phyloP scores from a whole-genome alignment of 768 basidiomycete genomes.

The Lentinula sp. region DNA sequence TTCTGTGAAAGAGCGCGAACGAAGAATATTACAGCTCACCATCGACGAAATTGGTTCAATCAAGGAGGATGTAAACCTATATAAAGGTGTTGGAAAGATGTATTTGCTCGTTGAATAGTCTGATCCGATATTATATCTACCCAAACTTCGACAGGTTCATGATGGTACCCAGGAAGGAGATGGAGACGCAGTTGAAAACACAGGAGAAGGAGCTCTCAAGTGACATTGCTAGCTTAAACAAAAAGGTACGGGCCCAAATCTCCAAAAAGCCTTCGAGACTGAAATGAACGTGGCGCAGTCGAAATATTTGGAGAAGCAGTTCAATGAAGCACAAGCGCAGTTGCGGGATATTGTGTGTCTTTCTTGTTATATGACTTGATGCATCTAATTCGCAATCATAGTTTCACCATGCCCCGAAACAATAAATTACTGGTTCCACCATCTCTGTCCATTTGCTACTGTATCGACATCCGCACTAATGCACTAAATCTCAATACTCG shows the following conservation, averaged over 20 bases:
- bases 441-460: too few species aligned
- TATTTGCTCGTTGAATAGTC: constrained; percentile 19
- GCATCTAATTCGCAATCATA: constrained; percentile 14
- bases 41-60: constrained; percentile 74
- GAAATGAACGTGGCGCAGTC: constrained; percentile 35
- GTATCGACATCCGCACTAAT: too few species aligned
- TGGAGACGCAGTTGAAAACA: constrained; percentile 68
- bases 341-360: constrained; percentile 74
- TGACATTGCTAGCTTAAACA: constrained; percentile 74
- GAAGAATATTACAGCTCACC: constrained; percentile 84
- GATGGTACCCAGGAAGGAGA: constrained; percentile 71
- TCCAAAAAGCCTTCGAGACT: not conserved
- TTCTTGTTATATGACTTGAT: not conserved
- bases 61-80: constrained; percentile 71
- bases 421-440: constrained; percentile 8
- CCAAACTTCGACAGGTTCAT: constrained; percentile 64
- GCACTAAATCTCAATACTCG: too few species aligned
- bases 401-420: constrained; percentile 46
- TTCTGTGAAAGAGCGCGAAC: constrained; percentile 79
- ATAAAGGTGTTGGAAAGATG: constrained; percentile 97
- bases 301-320: constrained; percentile 92
- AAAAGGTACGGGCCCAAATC: constrained; percentile 55
- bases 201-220: constrained; percentile 84
- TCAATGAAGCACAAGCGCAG: constrained; percentile 83
- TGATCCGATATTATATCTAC: not conserved